Base-by-base conservation (phyloP, 1,284 basidiomycete species). In the Phlebopus sp. region DNA sequence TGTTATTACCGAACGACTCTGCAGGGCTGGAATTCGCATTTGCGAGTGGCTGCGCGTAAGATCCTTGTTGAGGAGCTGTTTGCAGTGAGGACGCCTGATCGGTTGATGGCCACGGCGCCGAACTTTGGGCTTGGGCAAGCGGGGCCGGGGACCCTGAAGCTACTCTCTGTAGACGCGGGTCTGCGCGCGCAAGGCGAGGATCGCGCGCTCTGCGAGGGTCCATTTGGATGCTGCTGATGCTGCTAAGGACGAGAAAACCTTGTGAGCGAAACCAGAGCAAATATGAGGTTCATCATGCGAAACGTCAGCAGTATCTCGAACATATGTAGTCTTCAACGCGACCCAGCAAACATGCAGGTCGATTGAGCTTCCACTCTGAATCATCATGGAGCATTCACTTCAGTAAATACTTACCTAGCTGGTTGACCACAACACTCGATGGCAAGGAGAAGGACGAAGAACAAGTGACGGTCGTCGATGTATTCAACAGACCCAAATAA, bases 291-390 rank as follows among this genome's bases (percentile, higher is more conserved):
- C 19, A 14, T 10, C 34, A 55, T 48, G 37, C 4, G 46, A 49
- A 55, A 54, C 55, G 69, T 90, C 88, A 90, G 87, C 80, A 90
- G 87, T 90, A 90, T 91, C 87, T 81, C 77, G 86, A 89, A 89
- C 86, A 86, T 74, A 75, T 55, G 60, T 59, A 68, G 86, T 90
- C 88, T 78, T 75, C 87, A 75, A 64, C 55, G 77, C 75, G 70
- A 86, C 82, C 86, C 84, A 72, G 59, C 51, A 29, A 49, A 50
- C 50, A 55, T 57, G 66, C 75, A 73, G 85, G 80, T 88, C 75
- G 70, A 78, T 81, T 65, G 69, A 84, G 87, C 70, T 82, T 87
- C 87, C 87, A 90, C 87, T 90, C 87, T 86, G 82, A 84, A 80
- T 89, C 84, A 86, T 90, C 86, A 68, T 60, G 47, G 66, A 62